Percentiles rank a stretch among this genome's conserved stretches.
phyloP scores from a whole-genome alignment of 2,329 filamentous ascomycete species.

The Pestalotiopsis sp. region DNA sequence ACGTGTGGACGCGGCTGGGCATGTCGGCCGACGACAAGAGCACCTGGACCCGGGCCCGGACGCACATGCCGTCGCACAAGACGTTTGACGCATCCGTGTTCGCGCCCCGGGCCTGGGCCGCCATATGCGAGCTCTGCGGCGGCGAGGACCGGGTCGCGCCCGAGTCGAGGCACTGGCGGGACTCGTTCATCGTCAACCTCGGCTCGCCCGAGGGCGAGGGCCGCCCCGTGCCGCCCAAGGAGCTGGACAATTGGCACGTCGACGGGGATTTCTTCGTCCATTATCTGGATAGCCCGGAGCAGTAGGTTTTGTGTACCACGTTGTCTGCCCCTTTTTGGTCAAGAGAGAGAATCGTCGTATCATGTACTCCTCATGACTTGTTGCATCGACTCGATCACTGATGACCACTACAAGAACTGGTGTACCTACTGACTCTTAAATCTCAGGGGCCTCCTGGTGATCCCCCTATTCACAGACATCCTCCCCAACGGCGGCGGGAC shows the following conservation, averaged over 20 bases:
- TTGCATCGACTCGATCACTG: background rate
- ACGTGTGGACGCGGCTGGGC: slow-evolving; percentile 67
- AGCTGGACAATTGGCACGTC: slow-evolving; percentile 65
- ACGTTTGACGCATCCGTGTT: slow-evolving; percentile 56
- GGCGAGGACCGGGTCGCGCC: slow-evolving; percentile 58
- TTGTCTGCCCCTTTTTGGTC: no score
- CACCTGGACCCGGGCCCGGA: slow-evolving; percentile 65
- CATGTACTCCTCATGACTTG: background rate
- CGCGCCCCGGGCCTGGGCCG: slow-evolving; percentile 67
- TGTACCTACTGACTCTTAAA: background rate
- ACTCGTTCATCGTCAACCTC: slow-evolving; percentile 71
- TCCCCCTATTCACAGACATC: slow-evolving; percentile 69
- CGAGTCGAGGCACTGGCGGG: slow-evolving; percentile 60
- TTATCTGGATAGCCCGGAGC: slow-evolving; percentile 71
- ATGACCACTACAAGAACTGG: no score
- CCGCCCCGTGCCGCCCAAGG: slow-evolving; percentile 50
- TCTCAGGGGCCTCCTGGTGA: slow-evolving; percentile 61
- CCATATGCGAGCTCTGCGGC: slow-evolving; percentile 68
- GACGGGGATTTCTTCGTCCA: slow-evolving; percentile 75
- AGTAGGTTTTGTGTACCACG: slow-evolving; percentile 29
- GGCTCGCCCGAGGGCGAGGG: slow-evolving; percentile 57
- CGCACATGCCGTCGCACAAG: slow-evolving; percentile 67
- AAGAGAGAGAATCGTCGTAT: background rate
- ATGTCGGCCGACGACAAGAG: slow-evolving; percentile 65
- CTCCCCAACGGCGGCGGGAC: slow-evolving; percentile 64